phyloP scores from a whole-genome alignment of 1,284 basidiomycete species.

The Cutaneotrichosporon spelunceum region DNA sequence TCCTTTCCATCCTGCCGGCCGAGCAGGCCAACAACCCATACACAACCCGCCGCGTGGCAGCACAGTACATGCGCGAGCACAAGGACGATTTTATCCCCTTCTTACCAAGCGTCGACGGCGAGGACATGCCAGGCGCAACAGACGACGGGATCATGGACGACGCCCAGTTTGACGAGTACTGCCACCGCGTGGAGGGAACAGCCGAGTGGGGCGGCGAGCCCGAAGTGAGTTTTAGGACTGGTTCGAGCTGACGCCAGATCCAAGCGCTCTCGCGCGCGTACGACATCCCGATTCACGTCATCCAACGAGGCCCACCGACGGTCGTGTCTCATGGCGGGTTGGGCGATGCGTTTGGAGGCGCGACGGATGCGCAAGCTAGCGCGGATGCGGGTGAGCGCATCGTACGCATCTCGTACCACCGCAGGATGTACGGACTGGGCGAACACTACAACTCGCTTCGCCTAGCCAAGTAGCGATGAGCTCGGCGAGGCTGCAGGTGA shows the following conservation, averaged over 20 bases:
- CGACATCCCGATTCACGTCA: constrained; percentile 81
- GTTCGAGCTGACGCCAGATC: constrained; percentile 57
- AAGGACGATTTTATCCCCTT: constrained; percentile 92
- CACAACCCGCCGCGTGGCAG: constrained; percentile 65
- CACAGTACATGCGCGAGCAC: constrained; percentile 77
- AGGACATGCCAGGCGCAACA: constrained; percentile 67
- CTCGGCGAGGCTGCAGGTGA: too few species aligned
- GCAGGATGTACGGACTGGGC: constrained; percentile 85
- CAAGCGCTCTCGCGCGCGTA: constrained; percentile 82
- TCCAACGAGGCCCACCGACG: constrained; percentile 76
- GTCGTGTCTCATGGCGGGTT: constrained; percentile 70
- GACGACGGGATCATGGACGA: constrained; percentile 70
- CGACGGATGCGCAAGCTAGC: constrained; percentile 46
- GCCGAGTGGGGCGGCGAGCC: constrained; percentile 96
- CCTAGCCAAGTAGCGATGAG: neutral
- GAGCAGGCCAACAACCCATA: constrained; percentile 36
- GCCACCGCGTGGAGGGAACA: constrained; percentile 72
- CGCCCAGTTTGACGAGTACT: constrained; percentile 72
- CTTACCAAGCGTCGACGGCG: constrained; percentile 71
- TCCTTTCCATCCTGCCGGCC: constrained; percentile 39
- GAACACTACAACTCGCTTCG: constrained; percentile 52
- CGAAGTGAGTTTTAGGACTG: constrained; percentile 57
- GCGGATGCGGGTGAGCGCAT: constrained; percentile 54
- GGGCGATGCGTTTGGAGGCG: constrained; percentile 44
- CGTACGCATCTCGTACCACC: constrained; percentile 81